Conservation (phyloP, 805 yeast genomes). For the Lachancea mirantina region DNA sequence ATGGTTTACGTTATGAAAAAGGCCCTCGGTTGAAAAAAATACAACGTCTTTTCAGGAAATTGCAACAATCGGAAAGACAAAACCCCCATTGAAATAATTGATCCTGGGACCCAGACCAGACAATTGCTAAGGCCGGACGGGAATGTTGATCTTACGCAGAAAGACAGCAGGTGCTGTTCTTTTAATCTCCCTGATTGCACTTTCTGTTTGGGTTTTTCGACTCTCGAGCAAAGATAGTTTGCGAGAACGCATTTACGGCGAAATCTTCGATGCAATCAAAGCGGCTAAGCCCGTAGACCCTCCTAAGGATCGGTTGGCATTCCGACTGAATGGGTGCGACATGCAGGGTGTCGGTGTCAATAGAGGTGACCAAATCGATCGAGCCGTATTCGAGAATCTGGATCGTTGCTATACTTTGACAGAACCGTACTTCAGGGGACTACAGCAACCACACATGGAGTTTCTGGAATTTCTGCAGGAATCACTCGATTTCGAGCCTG, state of each 20-base stretch:
- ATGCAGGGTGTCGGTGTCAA: conserved; percentile 8
- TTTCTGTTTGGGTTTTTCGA: no score
- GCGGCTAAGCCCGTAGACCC: conserved; percentile 2
- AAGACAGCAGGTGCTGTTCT: no score
- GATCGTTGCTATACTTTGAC: conserved; percentile 14
- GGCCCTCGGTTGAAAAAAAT: no score
- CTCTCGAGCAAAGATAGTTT: no score
- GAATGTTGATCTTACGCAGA: no score
- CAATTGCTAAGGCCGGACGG: no score
- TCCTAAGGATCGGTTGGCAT: conserved; percentile 4
- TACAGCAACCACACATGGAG: conserved; percentile 5
- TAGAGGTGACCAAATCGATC: conserved; percentile 3
- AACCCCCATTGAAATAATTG: no score
- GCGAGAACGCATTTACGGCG: conserved; percentile 4
- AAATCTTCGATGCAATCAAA: conserved; percentile 2
- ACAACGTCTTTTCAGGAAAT: no score
- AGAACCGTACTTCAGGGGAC: conserved; percentile 9
- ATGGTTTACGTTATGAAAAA: no score
- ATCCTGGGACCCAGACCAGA: no score
- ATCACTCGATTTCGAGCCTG: conserved; percentile 3
- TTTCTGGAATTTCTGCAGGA: conserved; percentile 2
- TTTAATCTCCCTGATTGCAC: no score
- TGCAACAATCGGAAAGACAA: no score
- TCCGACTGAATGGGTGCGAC: conserved; percentile 7
- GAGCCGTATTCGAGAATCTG: conserved; percentile 12